A percentile compares a stretch with the other conserved stretches of the same genome.
Conservation (phyloP, 2,329 filamentous ascomycete genomes). For the Colletotrichum scovillei region DNA sequence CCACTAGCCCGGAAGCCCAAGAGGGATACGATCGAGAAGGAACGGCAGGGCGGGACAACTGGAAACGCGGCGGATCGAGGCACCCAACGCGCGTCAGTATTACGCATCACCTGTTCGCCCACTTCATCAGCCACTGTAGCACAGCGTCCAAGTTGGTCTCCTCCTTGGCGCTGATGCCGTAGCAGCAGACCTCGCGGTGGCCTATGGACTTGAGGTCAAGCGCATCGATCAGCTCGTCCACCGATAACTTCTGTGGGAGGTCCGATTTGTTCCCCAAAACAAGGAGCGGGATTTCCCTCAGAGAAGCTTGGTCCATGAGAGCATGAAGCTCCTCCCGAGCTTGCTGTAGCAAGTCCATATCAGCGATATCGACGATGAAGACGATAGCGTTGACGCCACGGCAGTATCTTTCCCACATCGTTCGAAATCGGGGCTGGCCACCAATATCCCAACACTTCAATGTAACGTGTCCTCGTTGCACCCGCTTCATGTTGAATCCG, state of each 20-base stretch:
- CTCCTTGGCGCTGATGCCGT: conserved; percentile 98
- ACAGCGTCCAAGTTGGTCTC: conserved; percentile 99
- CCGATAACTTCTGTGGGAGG: conserved; percentile 87
- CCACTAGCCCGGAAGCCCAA: not conserved
- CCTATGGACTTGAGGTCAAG: conserved; percentile 90
- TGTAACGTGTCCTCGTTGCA: conserved; percentile 97
- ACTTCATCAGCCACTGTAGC: conserved; percentile 94
- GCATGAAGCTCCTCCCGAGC: conserved; percentile 94
- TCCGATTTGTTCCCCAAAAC: conserved; percentile 98
- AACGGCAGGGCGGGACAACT: not conserved
- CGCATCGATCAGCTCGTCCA: conserved; percentile 94
- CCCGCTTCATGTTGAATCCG: conserved; percentile 98
- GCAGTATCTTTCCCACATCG: conserved; percentile 99
- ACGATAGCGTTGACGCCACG: conserved; percentile 97
- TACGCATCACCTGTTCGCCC: conserved; percentile 74
- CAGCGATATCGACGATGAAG: conserved; percentile 97
- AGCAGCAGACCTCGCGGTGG: conserved; percentile 95
- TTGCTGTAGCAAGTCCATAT: conserved; percentile 81
- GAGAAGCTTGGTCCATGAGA: conserved; percentile 83
- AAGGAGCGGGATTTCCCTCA: conserved; percentile 90
- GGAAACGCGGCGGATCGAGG: not conserved
- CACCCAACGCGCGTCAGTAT: conserved; percentile 12
- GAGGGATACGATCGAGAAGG: not conserved
- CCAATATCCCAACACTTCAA: conserved; percentile 99
- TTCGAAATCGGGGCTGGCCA: conserved; percentile 94